Conservation (phyloP, 495 filamentous ascomycete genomes). For the Durotheca rogersii region DNA sequence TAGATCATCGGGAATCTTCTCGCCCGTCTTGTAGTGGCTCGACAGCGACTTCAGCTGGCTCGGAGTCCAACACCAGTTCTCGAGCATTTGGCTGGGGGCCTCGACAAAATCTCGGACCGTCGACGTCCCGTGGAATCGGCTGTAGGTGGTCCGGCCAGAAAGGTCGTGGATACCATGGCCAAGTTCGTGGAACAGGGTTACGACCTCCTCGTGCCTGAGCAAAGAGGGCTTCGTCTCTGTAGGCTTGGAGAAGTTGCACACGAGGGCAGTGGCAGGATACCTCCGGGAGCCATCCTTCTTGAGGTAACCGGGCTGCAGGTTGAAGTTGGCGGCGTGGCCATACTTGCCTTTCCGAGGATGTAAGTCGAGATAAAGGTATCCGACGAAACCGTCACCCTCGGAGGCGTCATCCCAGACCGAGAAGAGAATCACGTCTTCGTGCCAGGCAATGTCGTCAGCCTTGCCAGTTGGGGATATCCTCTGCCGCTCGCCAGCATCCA, state of each 20-base stretch:
- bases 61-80: slow-evolving; percentile 68
- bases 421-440: slow-evolving; percentile 63
- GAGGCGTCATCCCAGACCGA: slow-evolving; percentile 62
- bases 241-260: slow-evolving; percentile 69
- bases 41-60: slow-evolving; percentile 57
- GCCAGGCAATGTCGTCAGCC: slow-evolving; percentile 60
- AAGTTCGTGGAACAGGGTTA: slow-evolving; percentile 66
- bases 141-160: slow-evolving; percentile 53
- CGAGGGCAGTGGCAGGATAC: slow-evolving; percentile 62
- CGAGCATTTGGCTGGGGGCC: slow-evolving; percentile 66
- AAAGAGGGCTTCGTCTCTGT: slow-evolving; percentile 61
- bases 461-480: slow-evolving; percentile 54
- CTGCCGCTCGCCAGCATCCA: slow-evolving; percentile 54
- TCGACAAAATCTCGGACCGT: slow-evolving; percentile 66
- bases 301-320: slow-evolving; percentile 64
- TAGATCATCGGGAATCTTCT: slow-evolving; percentile 59
- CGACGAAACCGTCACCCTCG: slow-evolving; percentile 60
- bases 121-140: slow-evolving; percentile 62
- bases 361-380: slow-evolving; percentile 65
- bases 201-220: slow-evolving; percentile 64
- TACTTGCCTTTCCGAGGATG: slow-evolving; percentile 65
- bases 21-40: slow-evolving; percentile 55
- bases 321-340: slow-evolving; percentile 76
- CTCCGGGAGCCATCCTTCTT: slow-evolving; percentile 55
- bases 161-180: slow-evolving; percentile 67